Percentiles rank a stretch among this genome's conserved stretches.
Evolutionary conservation across 2,329 filamentous ascomycete species (phyloP).

Genomic region (Eutypa lata): DNA sequence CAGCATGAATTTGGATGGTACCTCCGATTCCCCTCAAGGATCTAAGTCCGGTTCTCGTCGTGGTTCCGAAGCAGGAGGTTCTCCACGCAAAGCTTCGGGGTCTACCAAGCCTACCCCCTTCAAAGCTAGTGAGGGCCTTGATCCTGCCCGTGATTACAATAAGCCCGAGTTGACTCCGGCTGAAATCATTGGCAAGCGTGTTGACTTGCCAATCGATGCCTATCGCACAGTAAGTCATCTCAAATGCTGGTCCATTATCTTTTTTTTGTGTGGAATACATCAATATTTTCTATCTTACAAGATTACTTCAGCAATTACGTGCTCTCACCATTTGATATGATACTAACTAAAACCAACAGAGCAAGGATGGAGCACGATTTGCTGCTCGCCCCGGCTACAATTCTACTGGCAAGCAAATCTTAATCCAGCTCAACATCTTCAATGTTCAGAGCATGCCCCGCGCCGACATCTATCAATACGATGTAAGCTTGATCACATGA

Average conservation of each 20-base stretch:
- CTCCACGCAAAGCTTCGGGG: not conserved
- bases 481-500: conserved; percentile 55
- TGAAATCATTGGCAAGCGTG: conserved; percentile 39
- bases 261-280: not conserved
- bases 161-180: conserved; percentile 20
- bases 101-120: conserved; percentile 4
- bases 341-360: conserved; percentile 20
- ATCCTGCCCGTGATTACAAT: conserved; percentile 19
- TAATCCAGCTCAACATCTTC: conserved; percentile 70
- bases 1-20: too few relatives aligned
- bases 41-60: conserved; percentile 8
- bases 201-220: conserved; percentile 58
- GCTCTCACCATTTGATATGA: not conserved
- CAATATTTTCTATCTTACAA: not conserved
- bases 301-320: not conserved
- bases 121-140: conserved; percentile 6
- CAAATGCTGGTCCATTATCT: not conserved
- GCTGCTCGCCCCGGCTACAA: conserved; percentile 55
- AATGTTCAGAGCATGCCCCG: conserved; percentile 58
- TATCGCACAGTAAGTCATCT: conserved; percentile 40
- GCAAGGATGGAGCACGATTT: conserved; percentile 28
- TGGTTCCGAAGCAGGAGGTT: not conserved
- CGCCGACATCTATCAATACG: conserved; percentile 74
- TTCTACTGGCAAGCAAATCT: conserved; percentile 49
- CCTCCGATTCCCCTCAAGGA: not conserved